Evolutionary conservation across 2,329 filamentous ascomycete species (phyloP).

Genomic region (Phialophora macrospora): DNA sequence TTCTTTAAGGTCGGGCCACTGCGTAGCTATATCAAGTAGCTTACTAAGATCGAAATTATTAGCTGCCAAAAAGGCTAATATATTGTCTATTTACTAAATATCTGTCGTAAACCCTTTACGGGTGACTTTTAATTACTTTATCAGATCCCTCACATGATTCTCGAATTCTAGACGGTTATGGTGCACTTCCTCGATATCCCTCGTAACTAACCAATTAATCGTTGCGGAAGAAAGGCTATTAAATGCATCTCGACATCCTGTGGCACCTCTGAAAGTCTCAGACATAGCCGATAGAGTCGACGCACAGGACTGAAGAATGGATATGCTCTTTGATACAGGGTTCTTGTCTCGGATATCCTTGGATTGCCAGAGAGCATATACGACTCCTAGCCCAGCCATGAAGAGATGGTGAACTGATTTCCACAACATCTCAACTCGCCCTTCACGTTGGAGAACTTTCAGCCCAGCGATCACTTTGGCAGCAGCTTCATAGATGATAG

Average conservation of each 20-base stretch:
- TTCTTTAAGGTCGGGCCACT: background rate
- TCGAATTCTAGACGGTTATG: conserved; percentile 28
- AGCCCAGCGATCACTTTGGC: conserved; percentile 42
- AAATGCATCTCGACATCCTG: conserved; percentile 42
- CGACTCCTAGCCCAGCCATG: conserved; percentile 43
- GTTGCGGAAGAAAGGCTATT: conserved; percentile 42
- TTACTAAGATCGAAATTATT: background rate
- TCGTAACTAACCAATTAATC: conserved; percentile 36
- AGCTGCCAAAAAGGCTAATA: background rate
- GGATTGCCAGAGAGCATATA: conserved; percentile 45
- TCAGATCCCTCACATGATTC: conserved; percentile 27
- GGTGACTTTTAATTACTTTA: conserved; percentile 23
- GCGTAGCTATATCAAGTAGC: background rate
- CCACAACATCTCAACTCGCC: conserved; percentile 44
- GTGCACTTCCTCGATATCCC: conserved; percentile 29
- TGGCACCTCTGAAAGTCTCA: conserved; percentile 44
- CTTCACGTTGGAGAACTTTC: conserved; percentile 43
- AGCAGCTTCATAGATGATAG: conserved; percentile 41
- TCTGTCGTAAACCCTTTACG: background rate
- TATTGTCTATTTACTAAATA: background rate
- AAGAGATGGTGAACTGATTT: conserved; percentile 45
- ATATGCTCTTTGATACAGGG: conserved; percentile 34
- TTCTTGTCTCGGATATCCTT: conserved; percentile 41
- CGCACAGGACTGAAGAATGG: conserved; percentile 43
- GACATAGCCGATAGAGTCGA: conserved; percentile 44